phyloP scores from a whole-genome alignment of 2,329 filamentous ascomycete genomes.

The Aulographum hederae region DNA sequence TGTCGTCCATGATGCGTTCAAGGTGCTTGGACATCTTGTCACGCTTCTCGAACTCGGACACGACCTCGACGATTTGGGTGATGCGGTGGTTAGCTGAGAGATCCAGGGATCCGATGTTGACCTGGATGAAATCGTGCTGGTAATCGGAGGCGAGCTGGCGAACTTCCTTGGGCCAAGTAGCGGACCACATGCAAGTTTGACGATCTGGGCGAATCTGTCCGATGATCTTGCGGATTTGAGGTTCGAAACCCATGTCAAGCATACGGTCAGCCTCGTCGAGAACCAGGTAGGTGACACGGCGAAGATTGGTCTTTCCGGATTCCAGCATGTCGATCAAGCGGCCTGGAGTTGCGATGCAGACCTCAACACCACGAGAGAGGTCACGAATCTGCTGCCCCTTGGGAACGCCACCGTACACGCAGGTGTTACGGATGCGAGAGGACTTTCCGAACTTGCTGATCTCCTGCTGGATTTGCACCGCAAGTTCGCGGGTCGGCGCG shows the following conservation, averaged over 20 bases:
- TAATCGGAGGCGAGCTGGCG: conserved; percentile 81
- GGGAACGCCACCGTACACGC: conserved; percentile 96
- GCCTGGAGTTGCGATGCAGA: conserved; percentile 94
- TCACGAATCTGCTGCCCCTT: conserved; percentile 96
- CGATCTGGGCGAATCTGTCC: conserved; percentile 92
- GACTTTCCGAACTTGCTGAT: conserved; percentile 98
- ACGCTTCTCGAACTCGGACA: conserved; percentile 92
- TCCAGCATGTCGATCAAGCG: conserved; percentile 98
- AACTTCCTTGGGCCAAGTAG: conserved; percentile 98
- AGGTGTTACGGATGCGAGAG: conserved; percentile 94
- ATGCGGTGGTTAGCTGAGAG: conserved; percentile 95
- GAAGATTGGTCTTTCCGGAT: conserved; percentile 93
- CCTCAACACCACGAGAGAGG: conserved; percentile 85
- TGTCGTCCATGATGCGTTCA: conserved; percentile 95
- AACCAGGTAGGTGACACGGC: conserved; percentile 92
- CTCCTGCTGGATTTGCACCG: conserved; percentile 96
- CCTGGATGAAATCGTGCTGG: conserved; percentile 91
- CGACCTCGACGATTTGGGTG: conserved; percentile 92
- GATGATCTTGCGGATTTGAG: conserved; percentile 97
- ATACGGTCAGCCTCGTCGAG: conserved; percentile 98
- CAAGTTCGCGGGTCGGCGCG: conserved; percentile 90
- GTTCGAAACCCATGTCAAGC: conserved; percentile 99
- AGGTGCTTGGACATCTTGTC: conserved; percentile 95
- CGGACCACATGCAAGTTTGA: conserved; percentile 99
- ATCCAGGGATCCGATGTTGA: conserved; percentile 95